Evolutionary conservation across 2,329 filamentous ascomycete genomes (phyloP), one percentile per base, ranked within the genome.

Genomic region (Trichoderma simmonsii): DNA sequence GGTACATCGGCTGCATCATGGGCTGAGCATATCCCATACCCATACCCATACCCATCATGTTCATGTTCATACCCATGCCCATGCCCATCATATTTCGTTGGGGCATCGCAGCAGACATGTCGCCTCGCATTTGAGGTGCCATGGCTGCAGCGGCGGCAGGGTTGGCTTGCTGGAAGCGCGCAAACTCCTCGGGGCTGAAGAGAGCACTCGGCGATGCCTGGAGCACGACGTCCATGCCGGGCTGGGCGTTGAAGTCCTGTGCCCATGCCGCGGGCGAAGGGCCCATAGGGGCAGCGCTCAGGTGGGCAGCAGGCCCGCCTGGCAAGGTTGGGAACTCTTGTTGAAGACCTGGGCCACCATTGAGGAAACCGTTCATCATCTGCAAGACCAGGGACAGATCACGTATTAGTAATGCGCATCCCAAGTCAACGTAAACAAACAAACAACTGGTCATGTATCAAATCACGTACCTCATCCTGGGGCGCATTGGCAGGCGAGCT

Each of bases 341-440:
- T 75, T 87, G 85, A 66, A 90, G 81, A 63, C 76, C 84, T n/a
- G 86, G 90, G 70, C 89, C 89, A 79, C 96, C 92, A 80, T 97
- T 94, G 78, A 97, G 88, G 81, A 98, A 98, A 73, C 94, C 92
- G 79, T 97, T 94, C 90, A 97, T 93, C 91, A 95, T 94, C 93
- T 97, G 77, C 61, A 34, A 7, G 4, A 51, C 56, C 72, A 71
- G 75, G 73, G 48, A 48, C 43, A 71, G 70, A 54, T 28, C 12
- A 21, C 26, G 57, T 30, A 78, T 80, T 79, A 81, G 78, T 78
- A 78, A 79, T 76, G 68, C 66, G 67, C 57, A 18, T 28, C 39
- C 56, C 24, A 21, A n/a, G 12, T 36, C 57, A 36, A 36, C 21
- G 21, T 43, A 66, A 65, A 63, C 72, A 59, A 48, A 72, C 66